phyloP scores from a whole-genome alignment of 179 eudicot genomes.

The Nepenthes alata region DNA sequence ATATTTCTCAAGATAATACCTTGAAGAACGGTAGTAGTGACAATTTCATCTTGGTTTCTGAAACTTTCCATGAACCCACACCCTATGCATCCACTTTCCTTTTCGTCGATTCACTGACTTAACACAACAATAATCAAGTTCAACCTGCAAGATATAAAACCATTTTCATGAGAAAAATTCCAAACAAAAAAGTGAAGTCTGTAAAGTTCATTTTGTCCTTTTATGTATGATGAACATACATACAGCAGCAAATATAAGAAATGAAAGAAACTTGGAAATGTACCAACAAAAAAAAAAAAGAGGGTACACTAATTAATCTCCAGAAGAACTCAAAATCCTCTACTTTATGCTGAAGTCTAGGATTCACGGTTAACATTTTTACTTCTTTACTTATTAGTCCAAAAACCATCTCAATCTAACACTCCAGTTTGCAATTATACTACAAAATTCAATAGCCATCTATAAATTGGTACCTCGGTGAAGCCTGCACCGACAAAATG shows the following conservation, averaged over 20 bases:
- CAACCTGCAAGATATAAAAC: constrained; percentile 38
- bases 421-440: too few species aligned
- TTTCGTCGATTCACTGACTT: constrained; percentile 67
- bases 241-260: too few species aligned
- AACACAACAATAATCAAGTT: constrained; percentile 85
- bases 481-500: constrained; percentile 67
- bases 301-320: too few species aligned
- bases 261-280: too few species aligned
- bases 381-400: not conserved
- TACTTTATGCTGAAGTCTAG: too few species aligned
- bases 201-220: too few species aligned
- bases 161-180: not conserved
- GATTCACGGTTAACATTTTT: too few species aligned
- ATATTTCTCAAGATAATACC: not conserved
- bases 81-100: constrained; percentile 73
- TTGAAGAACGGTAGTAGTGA: not conserved
- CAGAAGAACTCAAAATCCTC: too few species aligned
- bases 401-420: not conserved
- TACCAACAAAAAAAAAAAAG: too few species aligned
- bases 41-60: constrained; percentile 42
- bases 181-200: not conserved
- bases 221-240: too few species aligned
- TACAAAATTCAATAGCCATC: not conserved
- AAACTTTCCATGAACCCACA: constrained; percentile 92
- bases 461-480: constrained; percentile 38